Evolutionary conservation across 2,329 filamentous ascomycete species (phyloP), one percentile per base, ranked within the genome.

Genomic region (Penicillium polonicum): DNA sequence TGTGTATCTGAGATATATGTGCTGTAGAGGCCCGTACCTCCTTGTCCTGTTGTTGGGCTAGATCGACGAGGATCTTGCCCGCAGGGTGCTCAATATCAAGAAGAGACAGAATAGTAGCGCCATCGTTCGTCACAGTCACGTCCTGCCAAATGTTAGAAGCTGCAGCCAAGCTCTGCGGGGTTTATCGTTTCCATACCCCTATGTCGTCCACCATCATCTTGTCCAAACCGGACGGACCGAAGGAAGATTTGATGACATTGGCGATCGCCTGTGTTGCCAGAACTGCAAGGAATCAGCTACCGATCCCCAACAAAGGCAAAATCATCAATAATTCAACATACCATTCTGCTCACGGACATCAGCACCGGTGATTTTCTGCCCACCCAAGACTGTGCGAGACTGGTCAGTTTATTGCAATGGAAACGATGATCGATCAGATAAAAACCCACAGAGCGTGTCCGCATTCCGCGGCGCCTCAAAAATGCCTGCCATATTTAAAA

Each of bases 151-250:
- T 33, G 65, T 73, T 53, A 68, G 60, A 55, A 62, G 59, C 57
- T 55, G 51, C 62, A 50, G 55, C 48, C 51, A 51, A 58, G 48
- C 49, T 55, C 38, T 58, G 65, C 58, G 65, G 65, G 67, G 62
- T 63, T 59, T 55, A 64, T 61, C 39, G 36, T 48, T 46, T 62
- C 70, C 87, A 69, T 85, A 91, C 89, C 73, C 94, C 94, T 76
- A 99, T 97, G 75, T 99, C 94, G 80, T 99, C 94, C 70, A 99
- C 94, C 94, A 99, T 97, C 94, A 99, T 99, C 85, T 99, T 99
- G 77, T 99, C 94, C 66, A 99, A 85, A 48, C 94, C 94, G 62
- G 91, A 96, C 51, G 94, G 94, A 55, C 94, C 94, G 74, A 99
- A 99, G 17, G 94, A 99, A 78, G 91, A 96, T 83, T 96, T 97